Evolutionary conservation across 805 yeast species (phyloP), one percentile per base, ranked within the genome.

Genomic region (Pichia manshurica): DNA sequence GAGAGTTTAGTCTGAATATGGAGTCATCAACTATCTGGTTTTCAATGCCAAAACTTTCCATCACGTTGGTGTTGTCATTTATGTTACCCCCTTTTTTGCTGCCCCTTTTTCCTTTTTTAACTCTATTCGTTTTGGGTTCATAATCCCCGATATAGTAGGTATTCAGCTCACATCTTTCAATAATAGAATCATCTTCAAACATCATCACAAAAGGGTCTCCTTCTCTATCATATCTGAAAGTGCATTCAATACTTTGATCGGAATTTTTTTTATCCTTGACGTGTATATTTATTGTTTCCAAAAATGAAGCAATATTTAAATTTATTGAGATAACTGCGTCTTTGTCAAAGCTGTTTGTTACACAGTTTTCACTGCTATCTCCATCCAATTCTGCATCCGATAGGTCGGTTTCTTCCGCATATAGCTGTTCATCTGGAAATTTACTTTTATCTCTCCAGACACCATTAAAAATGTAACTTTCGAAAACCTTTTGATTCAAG

Each of bases 111-210:
- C 10, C 33, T 10, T 31, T 25, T 22, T 32, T 20, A 20, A 31
- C 29, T 10, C n/a, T 38, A 28, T 21, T 22, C 3, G 1, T 19
- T 19, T 21, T 12, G 20, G 17, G 9, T 36, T 17, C n/a, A 4
- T 19, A 28, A 21, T 46, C 29, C 25, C 62, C 64, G 25, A 56
- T 31, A 38, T 48, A 61, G 47, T 67, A 71, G 0, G 85, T 79
- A 1, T 72, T 62, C 43, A 82, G 69, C 51, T 78, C 82, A 50
- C 84, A 82, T 36, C 73, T 63, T 52, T 82, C 85, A 48, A 81
- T 70, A 49, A 74, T 65, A 1, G 65, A 59, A 44, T 78, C 82
- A 54, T 78, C 81, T 44, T 62, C 68, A 61, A 79, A 81, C 3
- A 75, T 71, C 19, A 82, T 50, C 0, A 75, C 68, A 54, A 83